Percentiles rank a stretch among this genome's conserved stretches.
Evolutionary conservation across 345 rosid species (phyloP).

Genomic region (Populus nigra): DNA sequence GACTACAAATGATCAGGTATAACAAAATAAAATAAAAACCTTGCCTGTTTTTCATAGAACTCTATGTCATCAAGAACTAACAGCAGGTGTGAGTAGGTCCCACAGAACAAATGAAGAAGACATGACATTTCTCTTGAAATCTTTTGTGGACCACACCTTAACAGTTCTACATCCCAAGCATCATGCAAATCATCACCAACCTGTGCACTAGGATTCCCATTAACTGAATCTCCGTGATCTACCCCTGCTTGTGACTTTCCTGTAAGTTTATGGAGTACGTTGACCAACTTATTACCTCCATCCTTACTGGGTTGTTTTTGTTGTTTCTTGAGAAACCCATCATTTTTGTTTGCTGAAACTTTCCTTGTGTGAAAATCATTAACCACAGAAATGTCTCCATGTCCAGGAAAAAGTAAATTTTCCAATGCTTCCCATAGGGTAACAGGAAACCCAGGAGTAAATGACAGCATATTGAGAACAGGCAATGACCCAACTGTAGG

Average conservation of each 20-base stretch:
- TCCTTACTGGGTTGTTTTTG: slow-evolving; percentile 52
- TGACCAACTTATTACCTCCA: slow-evolving; percentile 64
- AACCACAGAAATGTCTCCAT: slow-evolving; percentile 18
- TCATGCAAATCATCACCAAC: slow-evolving; percentile 44
- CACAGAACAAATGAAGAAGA: slow-evolving; percentile 86
- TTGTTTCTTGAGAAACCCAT: slow-evolving; percentile 39
- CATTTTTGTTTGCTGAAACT: slow-evolving; percentile 39
- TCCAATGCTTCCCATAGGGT: slow-evolving; percentile 66
- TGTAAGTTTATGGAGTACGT: slow-evolving; percentile 65
- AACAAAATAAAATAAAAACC: background rate
- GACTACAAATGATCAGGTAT: background rate
- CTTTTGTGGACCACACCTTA: slow-evolving; percentile 69
- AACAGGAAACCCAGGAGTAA: slow-evolving; percentile 75
- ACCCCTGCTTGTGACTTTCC: slow-evolving; percentile 59
- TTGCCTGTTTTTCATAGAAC: slow-evolving; percentile 96
- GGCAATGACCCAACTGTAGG: slow-evolving; percentile 67
- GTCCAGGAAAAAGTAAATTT: slow-evolving; percentile 45
- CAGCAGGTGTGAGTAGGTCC: slow-evolving; percentile 82
- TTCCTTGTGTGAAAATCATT: slow-evolving; percentile 21
- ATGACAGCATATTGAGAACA: slow-evolving; percentile 85
- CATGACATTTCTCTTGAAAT: slow-evolving; percentile 67
- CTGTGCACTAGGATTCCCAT: slow-evolving; percentile 38
- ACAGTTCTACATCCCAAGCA: slow-evolving; percentile 66
- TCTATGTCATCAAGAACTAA: slow-evolving; percentile 97
- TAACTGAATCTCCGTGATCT: slow-evolving; percentile 30